These are phyloP conservation scores for Flaveria robusta DNA, from an alignment of 129 eudicot species.

Conservation along the genomic window DNA sequence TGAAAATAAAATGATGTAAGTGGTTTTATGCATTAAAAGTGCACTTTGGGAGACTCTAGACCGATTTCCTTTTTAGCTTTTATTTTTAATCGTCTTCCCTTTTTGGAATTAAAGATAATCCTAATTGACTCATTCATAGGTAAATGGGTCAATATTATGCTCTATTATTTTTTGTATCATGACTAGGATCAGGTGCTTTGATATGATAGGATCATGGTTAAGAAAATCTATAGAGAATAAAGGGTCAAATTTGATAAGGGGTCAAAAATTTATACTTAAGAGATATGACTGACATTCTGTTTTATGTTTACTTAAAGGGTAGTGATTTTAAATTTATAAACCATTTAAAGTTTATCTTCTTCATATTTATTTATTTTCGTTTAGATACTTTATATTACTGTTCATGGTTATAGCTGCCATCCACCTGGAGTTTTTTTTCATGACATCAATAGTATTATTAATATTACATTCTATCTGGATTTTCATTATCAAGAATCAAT, in stretches of 20 bases:
- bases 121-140: background rate
- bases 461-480: background rate
- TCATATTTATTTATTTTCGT: background rate
- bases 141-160: background rate
- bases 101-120: background rate
- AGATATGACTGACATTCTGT: background rate
- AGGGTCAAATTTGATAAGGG: constrained; percentile 14
- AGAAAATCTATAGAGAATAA: background rate
- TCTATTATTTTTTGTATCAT: background rate
- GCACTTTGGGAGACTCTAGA: constrained; percentile 4
- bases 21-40: background rate
- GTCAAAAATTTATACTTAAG: background rate
- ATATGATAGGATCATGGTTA: background rate
- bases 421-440: background rate
- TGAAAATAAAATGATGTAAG: background rate
- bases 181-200: background rate
- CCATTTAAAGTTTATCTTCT: background rate
- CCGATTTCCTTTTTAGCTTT: background rate
- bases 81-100: background rate
- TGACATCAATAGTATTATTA: background rate
- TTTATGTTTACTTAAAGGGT: background rate
- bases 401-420: constrained; percentile 14
- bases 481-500: background rate
- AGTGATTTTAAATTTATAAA: background rate
- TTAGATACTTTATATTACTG: constrained; percentile 2